phyloP scores from a whole-genome alignment of 352 stramenopile genomes.

The Phytophthora litchii region DNA sequence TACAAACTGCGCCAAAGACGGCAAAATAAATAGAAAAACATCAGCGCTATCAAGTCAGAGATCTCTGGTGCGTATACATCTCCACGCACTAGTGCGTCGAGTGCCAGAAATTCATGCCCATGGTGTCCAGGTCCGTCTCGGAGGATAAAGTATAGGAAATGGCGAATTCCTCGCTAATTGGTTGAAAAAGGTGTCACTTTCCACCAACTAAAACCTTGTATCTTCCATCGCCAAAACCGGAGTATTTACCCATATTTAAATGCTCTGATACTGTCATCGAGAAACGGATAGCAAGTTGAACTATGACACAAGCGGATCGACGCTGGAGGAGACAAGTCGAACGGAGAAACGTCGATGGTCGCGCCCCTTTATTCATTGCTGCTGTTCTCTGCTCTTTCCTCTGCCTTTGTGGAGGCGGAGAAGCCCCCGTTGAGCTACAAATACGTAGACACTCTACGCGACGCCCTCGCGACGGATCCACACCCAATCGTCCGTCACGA shows the following conservation, averaged over 20 bases:
- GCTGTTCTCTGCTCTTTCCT: slow-evolving; percentile 15
- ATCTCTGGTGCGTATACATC: not conserved
- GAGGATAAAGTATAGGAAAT: not conserved
- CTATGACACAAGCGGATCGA: slow-evolving; percentile 14
- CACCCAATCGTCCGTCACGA: slow-evolving; percentile 19
- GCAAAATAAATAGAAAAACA: not conserved
- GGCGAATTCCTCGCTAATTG: slow-evolving; percentile 5
- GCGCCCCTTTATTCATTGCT: slow-evolving; percentile 12
- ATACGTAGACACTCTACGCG: slow-evolving; percentile 28
- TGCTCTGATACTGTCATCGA: slow-evolving; percentile 7
- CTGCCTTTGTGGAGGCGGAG: slow-evolving; percentile 12
- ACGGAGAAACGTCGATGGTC: slow-evolving; percentile 20
- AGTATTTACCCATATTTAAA: slow-evolving; percentile 1
- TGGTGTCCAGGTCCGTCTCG: slow-evolving; percentile 18
- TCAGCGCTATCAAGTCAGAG: not conserved
- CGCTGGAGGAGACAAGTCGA: slow-evolving; percentile 8
- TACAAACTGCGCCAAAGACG: slow-evolving; percentile 54
- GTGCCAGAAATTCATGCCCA: slow-evolving; percentile 92
- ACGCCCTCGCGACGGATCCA: slow-evolving; percentile 11
- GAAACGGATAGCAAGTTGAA: slow-evolving; percentile 31
- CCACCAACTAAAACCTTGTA: slow-evolving; percentile 6
- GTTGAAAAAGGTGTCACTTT: slow-evolving; percentile 10
- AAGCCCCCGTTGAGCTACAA: slow-evolving; percentile 27
- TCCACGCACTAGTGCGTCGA: slow-evolving; percentile 87
- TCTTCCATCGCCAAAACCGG: slow-evolving; percentile 8